Conservation (phyloP, 352 stramenopile species). For the Pythium aristosporum region DNA sequence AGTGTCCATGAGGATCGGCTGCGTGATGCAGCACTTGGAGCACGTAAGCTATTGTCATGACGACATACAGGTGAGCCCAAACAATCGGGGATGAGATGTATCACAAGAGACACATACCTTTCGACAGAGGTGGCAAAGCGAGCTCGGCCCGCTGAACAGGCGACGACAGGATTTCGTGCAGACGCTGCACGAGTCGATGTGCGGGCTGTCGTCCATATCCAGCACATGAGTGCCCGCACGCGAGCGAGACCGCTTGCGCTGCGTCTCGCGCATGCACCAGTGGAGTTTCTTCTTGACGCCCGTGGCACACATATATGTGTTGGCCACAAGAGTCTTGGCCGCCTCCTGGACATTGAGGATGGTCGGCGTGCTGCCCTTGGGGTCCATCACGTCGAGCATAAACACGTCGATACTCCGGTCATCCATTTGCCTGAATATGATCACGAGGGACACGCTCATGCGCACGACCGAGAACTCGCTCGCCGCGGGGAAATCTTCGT, state of each 20-base stretch:
- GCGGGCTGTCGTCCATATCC: constrained; percentile 12
- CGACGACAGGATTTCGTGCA: constrained; percentile 18
- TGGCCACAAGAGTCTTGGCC: constrained; percentile 32
- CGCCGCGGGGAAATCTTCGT: constrained; percentile 40
- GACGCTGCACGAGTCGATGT: constrained; percentile 16
- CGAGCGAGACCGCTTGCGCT: constrained; percentile 13
- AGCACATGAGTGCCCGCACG: neutral
- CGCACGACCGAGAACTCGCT: constrained; percentile 35
- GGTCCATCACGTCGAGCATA: constrained; percentile 43
- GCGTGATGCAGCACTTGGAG: constrained; percentile 23
- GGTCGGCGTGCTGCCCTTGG: constrained; percentile 35
- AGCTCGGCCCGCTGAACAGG: constrained; percentile 16
- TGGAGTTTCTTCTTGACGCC: constrained; percentile 57
- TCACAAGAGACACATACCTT: constrained; percentile 7
- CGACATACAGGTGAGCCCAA: neutral
- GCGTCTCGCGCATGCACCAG: constrained; percentile 40
- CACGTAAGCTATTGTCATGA: constrained; percentile 11
- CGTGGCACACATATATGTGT: constrained; percentile 32
- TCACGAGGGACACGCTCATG: constrained; percentile 42
- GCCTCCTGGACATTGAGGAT: constrained; percentile 45
- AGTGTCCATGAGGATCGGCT: constrained; percentile 20
- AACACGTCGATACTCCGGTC: constrained; percentile 46
- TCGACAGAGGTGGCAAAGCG: constrained; percentile 24
- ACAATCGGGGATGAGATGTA: neutral
- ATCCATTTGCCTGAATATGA: constrained; percentile 44